Evolutionary conservation across 1,284 basidiomycete genomes (phyloP).

Genomic region (Sanghuangporus sanghuang): DNA sequence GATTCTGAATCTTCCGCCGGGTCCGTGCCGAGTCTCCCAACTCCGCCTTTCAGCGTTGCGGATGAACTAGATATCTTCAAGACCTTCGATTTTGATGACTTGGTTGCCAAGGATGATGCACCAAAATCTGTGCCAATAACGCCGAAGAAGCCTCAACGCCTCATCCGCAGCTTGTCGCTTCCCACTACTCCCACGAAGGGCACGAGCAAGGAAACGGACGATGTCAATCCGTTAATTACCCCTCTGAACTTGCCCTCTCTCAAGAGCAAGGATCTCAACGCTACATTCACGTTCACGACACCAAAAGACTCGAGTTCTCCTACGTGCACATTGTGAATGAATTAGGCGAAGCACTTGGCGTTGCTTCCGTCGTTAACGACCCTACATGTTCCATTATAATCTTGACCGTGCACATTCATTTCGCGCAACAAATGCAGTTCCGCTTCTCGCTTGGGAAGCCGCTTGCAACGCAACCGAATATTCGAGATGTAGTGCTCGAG

Average conservation of each 20-base stretch:
- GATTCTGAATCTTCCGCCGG: conserved; percentile 20
- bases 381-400: not conserved
- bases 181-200: conserved; percentile 21
- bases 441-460: not conserved
- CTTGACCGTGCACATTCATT: not conserved
- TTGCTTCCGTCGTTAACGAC: not conserved
- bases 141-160: conserved; percentile 2
- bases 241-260: conserved; percentile 54
- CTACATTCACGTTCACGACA: conserved; percentile 65
- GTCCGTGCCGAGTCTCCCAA: conserved; percentile 9
- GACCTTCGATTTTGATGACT: not conserved
- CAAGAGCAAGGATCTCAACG: conserved; percentile 62
- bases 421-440: not conserved
- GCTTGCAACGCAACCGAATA: not conserved
- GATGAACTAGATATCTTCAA: conserved; percentile 4
- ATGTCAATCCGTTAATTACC: conserved; percentile 18
- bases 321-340: conserved; percentile 1
- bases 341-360: not conserved
- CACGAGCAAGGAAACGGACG: not conserved
- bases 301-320: conserved; percentile 10
- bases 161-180: conserved; percentile 11
- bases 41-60: conserved; percentile 23
- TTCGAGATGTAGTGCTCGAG: not conserved
- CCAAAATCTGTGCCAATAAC: conserved; percentile 3
- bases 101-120: conserved; percentile 11